Evolutionary conservation across 2,329 filamentous ascomycete species (phyloP).

Genomic region (Colletotrichum spinosum): DNA sequence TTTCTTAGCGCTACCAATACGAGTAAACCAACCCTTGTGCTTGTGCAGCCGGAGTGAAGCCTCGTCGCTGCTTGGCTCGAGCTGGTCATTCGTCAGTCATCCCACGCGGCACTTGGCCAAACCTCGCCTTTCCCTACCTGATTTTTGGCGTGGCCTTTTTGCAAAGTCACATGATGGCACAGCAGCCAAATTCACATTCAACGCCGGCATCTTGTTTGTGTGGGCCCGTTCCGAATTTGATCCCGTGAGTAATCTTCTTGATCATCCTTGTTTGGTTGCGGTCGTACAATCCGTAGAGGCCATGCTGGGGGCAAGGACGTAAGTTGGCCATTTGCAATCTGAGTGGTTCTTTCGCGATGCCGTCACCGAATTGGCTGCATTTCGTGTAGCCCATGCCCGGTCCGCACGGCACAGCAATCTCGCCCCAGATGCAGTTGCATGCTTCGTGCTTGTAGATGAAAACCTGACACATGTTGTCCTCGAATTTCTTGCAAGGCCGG

Average conservation of each 20-base stretch:
- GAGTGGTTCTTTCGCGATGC: constrained; percentile 49
- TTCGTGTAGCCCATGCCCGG: constrained; percentile 63
- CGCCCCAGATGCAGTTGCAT: constrained; percentile 66
- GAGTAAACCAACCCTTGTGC: too few species aligned
- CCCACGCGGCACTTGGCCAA: too few species aligned
- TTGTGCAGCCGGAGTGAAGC: too few species aligned
- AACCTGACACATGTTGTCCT: constrained; percentile 58
- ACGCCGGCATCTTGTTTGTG: constrained; percentile 50
- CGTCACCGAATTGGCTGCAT: constrained; percentile 53
- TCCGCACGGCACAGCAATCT: constrained; percentile 59
- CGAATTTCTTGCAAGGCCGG: too few species aligned
- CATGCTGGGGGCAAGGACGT: constrained; percentile 57
- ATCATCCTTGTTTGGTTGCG: constrained; percentile 61
- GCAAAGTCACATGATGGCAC: constrained; percentile 49
- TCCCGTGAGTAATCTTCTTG: constrained; percentile 53
- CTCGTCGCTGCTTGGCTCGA: too few species aligned
- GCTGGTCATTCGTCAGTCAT: too few species aligned
- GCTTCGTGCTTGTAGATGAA: constrained; percentile 59
- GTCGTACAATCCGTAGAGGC: constrained; percentile 56
- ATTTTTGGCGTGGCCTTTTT: too few species aligned
- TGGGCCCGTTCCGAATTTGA: constrained; percentile 62
- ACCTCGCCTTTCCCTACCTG: too few species aligned
- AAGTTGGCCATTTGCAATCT: constrained; percentile 49
- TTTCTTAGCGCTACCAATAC: too few species aligned
- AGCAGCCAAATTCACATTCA: constrained; percentile 51